phyloP scores from a whole-genome alignment of 2,329 filamentous ascomycete species.

The Juglanconis oblonga region DNA sequence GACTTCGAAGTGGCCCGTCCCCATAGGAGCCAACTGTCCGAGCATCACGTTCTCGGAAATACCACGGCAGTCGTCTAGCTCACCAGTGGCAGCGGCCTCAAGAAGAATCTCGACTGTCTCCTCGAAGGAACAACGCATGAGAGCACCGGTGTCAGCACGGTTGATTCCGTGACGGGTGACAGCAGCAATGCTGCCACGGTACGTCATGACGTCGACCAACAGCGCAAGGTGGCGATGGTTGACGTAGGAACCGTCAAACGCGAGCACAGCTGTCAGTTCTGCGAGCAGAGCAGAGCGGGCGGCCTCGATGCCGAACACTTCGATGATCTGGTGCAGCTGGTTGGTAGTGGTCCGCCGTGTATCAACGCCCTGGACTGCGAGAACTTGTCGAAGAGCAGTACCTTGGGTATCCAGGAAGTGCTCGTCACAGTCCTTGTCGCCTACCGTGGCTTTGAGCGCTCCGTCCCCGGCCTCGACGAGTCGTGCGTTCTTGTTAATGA shows the following conservation, averaged over 20 bases:
- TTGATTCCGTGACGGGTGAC: slow-evolving; percentile 99
- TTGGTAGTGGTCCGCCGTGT: slow-evolving; percentile 85
- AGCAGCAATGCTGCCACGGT: slow-evolving; percentile 88
- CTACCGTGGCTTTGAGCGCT: slow-evolving; percentile 69
- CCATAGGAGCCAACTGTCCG: slow-evolving; percentile 93
- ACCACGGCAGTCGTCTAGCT: slow-evolving; percentile 95
- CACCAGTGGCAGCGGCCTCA: slow-evolving; percentile 89
- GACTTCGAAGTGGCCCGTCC: slow-evolving; percentile 93
- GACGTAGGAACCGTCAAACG: slow-evolving; percentile 98
- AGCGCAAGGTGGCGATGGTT: slow-evolving; percentile 97
- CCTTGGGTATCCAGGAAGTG: slow-evolving; percentile 97
- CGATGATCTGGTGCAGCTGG: slow-evolving; percentile 90
- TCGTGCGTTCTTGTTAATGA: slow-evolving; percentile 78
- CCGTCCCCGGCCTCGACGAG: slow-evolving; percentile 69
- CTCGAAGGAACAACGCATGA: slow-evolving; percentile 99
- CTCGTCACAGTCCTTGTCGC: slow-evolving; percentile 74
- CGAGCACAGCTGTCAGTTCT: slow-evolving; percentile 88
- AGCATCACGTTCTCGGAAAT: slow-evolving; percentile 99
- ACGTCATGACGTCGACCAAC: slow-evolving; percentile 96
- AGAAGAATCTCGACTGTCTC: slow-evolving; percentile 98
- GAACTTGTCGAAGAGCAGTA: slow-evolving; percentile 78
- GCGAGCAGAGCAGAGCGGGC: slow-evolving; percentile 81
- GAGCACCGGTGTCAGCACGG: slow-evolving; percentile 90
- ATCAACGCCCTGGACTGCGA: slow-evolving; percentile 86
- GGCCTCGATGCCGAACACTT: slow-evolving; percentile 95